phyloP scores from a whole-genome alignment of 2,329 filamentous ascomycete species.

The Exophiala dermatitidis region DNA sequence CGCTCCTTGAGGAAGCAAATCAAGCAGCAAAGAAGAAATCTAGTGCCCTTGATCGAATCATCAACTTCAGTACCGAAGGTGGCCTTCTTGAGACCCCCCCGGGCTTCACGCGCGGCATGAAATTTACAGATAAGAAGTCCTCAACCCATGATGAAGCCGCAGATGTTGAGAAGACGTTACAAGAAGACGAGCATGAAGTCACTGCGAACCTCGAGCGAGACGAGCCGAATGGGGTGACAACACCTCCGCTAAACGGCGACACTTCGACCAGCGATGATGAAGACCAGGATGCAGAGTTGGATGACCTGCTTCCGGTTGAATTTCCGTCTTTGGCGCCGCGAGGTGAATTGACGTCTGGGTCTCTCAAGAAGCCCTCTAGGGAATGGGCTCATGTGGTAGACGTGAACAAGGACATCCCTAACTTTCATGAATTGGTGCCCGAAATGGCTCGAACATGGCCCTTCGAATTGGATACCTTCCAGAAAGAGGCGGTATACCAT shows the following conservation, averaged over 20 bases:
- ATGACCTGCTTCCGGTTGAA: constrained; percentile 80
- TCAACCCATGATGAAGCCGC: constrained; percentile 55
- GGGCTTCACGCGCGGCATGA: constrained; percentile 70
- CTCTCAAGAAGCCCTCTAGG: constrained; percentile 64
- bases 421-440: constrained; percentile 86
- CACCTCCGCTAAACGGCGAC: constrained; percentile 6
- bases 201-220: constrained; percentile 13
- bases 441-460: constrained; percentile 96
- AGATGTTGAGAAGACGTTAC: constrained; percentile 60
- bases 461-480: constrained; percentile 95
- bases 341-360: constrained; percentile 64
- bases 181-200: constrained; percentile 36
- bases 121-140: constrained; percentile 57
- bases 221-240: constrained; percentile 6
- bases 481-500: constrained; percentile 97
- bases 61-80: constrained; percentile 69
- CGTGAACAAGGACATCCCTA: constrained; percentile 84
- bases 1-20: constrained; percentile 47
- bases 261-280: constrained; percentile 31
- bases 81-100: constrained; percentile 75
- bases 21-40: constrained; percentile 32
- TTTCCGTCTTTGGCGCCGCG: constrained; percentile 86
- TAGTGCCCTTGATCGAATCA: constrained; percentile 68
- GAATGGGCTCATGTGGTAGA: constrained; percentile 99
- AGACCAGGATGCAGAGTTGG: constrained; percentile 59